Percentiles rank a stretch among this genome's conserved stretches.
These are phyloP conservation scores for Hymenoscyphus albidus DNA, from an alignment of 2,329 filamentous ascomycete species.

Conservation along the genomic window DNA sequence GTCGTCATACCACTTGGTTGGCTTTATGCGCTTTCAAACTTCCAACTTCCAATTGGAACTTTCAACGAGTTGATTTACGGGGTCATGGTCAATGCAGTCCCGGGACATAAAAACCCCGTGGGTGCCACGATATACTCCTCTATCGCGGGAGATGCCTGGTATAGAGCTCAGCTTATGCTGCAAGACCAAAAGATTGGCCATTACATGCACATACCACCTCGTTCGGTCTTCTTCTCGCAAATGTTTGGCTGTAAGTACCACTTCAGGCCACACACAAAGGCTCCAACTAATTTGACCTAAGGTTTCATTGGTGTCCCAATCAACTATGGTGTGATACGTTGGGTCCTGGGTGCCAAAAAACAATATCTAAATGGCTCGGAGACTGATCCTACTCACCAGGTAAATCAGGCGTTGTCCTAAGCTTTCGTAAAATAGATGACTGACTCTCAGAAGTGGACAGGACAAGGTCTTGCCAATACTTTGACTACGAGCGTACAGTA, in stretches of 20 bases:
- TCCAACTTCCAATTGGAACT: constrained; percentile 50
- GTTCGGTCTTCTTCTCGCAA: constrained; percentile 57
- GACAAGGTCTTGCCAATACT: constrained; percentile 47
- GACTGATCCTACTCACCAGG: constrained; percentile 52
- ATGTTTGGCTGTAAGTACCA: constrained; percentile 43
- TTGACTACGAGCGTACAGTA: constrained; percentile 58
- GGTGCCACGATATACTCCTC: constrained; percentile 55
- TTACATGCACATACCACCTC: constrained; percentile 59
- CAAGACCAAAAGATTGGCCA: constrained; percentile 62
- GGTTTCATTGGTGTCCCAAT: constrained; percentile 56
- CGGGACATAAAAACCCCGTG: constrained; percentile 51
- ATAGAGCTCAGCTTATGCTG: constrained; percentile 54
- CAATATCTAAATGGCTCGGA: constrained; percentile 49
- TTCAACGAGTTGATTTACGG: constrained; percentile 59
- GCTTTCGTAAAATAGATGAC: too few relatives aligned
- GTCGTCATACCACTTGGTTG: constrained; percentile 50
- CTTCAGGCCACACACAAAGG: background rate
- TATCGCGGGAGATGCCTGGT: constrained; percentile 61
- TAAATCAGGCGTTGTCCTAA: background rate
- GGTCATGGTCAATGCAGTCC: constrained; percentile 52
- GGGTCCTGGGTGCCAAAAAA: constrained; percentile 54
- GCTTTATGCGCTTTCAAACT: constrained; percentile 58
- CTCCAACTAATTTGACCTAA: background rate
- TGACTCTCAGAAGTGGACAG: constrained; percentile 45
- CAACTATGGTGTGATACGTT: constrained; percentile 58